phyloP scores from a whole-genome alignment of 768 basidiomycete genomes.

The Collybia sordida region DNA sequence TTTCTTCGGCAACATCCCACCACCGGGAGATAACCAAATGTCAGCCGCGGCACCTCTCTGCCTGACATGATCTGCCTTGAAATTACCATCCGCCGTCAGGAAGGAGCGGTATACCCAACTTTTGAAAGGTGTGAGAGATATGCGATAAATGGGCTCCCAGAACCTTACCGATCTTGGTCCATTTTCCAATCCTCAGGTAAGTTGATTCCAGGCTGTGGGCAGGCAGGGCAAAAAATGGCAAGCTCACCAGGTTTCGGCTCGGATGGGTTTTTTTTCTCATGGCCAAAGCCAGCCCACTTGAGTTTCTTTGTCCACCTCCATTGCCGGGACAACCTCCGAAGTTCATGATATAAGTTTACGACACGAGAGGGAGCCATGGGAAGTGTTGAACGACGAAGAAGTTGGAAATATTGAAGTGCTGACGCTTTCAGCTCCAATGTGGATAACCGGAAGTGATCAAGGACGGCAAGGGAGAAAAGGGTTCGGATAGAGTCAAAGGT shows the following conservation, averaged over 20 bases:
- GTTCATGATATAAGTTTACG: neutral
- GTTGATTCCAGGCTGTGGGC: conserved; percentile 19
- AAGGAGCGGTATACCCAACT: too few species aligned
- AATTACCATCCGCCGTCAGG: too few species aligned
- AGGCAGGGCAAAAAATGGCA: conserved; percentile 23
- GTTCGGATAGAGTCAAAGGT: neutral
- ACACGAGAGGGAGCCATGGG: neutral
- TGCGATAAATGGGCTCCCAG: too few species aligned
- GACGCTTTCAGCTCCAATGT: neutral
- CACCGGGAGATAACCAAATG: neutral
- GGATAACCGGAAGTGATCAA: neutral
- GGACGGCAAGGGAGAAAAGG: neutral
- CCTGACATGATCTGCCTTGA: neutral
- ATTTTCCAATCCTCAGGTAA: conserved; percentile 21
- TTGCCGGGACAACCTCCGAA: conserved; percentile 6
- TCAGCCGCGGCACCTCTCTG: neutral
- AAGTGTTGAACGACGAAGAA: neutral
- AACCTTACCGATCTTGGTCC: neutral
- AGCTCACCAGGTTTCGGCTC: conserved; percentile 17
- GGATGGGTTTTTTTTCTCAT: conserved; percentile 11
- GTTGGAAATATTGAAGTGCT: neutral
- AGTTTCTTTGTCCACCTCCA: conserved; percentile 21
- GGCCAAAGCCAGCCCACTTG: conserved; percentile 18
- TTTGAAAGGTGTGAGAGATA: too few species aligned
- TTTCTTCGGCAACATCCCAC: neutral